Evolutionary conservation across 352 stramenopile genomes (phyloP).

Genomic region (Phytophthora ramorum): DNA sequence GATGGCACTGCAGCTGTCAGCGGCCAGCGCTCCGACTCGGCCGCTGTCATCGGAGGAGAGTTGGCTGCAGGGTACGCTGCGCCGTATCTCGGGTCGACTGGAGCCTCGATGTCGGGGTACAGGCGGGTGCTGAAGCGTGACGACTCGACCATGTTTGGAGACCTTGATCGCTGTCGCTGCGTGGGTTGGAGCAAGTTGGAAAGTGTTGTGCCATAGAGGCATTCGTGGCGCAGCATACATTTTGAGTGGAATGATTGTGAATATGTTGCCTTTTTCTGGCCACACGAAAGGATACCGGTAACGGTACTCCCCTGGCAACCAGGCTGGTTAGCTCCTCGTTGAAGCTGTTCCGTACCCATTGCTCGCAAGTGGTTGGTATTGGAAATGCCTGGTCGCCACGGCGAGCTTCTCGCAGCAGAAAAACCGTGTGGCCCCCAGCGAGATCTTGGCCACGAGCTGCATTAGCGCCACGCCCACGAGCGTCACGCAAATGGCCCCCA

Average conservation of each 20-base stretch:
- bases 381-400: constrained; percentile 19
- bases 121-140: constrained; percentile 16
- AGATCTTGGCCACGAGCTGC: constrained; percentile 54
- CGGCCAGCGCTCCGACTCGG: constrained; percentile 31
- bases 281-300: background rate
- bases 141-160: constrained; percentile 22
- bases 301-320: background rate
- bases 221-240: background rate
- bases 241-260: constrained; percentile 15
- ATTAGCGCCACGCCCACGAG: constrained; percentile 62
- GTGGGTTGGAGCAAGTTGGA: constrained; percentile 8
- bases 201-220: background rate
- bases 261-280: constrained; percentile 16
- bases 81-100: constrained; percentile 16
- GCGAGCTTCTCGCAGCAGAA: constrained; percentile 60
- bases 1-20: constrained; percentile 14
- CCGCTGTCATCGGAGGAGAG: constrained; percentile 17
- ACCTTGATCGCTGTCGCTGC: constrained; percentile 1
- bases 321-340: constrained; percentile 17
- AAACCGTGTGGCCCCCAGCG: constrained; percentile 45
- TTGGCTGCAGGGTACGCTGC: constrained; percentile 9
- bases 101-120: constrained; percentile 29
- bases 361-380: constrained; percentile 11
- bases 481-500: constrained; percentile 39
- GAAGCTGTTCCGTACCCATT: constrained; percentile 31